Conservation (phyloP, 2,329 filamentous ascomycete species). For the Exophiala bonariae region DNA sequence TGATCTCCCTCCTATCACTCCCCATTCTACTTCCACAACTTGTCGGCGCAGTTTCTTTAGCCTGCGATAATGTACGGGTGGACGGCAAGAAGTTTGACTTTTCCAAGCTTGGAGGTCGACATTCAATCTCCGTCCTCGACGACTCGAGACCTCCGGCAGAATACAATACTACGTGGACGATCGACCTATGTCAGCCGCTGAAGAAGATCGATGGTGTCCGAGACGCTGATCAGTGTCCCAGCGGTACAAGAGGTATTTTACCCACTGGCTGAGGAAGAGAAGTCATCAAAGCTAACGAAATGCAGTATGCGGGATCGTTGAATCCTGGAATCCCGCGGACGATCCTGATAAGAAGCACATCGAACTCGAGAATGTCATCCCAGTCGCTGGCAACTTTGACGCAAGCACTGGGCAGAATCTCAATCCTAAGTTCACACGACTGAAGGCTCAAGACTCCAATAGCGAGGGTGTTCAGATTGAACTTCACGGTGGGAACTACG, state of each 20-base stretch:
- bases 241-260: slow-evolving; percentile 64
- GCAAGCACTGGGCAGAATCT: slow-evolving; percentile 53
- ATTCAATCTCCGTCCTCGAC: slow-evolving; percentile 28
- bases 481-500: slow-evolving; percentile 59
- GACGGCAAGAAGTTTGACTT: slow-evolving; percentile 42
- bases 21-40: slow-evolving; percentile 17
- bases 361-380: slow-evolving; percentile 30
- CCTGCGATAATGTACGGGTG: slow-evolving; percentile 38
- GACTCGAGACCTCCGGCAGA: slow-evolving; percentile 33
- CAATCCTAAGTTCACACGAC: slow-evolving; percentile 64
- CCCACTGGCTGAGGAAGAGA: neutral
- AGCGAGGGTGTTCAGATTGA: slow-evolving; percentile 72
- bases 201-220: slow-evolving; percentile 59
- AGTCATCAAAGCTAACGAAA: slow-evolving; percentile 10
- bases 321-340: slow-evolving; percentile 26
- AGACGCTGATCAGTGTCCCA: slow-evolving; percentile 64
- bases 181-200: slow-evolving; percentile 73
- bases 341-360: slow-evolving; percentile 29
- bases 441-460: slow-evolving; percentile 65
- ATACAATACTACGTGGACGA: slow-evolving; percentile 76
- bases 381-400: slow-evolving; percentile 33
- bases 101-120: slow-evolving; percentile 38
- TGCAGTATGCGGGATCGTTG: slow-evolving; percentile 26
- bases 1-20: slow-evolving; percentile 9
- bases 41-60: slow-evolving; percentile 29